Evolutionary conservation across 78 protist genomes (phyloP).

Genomic region (Dictyostelium purpureum): DNA sequence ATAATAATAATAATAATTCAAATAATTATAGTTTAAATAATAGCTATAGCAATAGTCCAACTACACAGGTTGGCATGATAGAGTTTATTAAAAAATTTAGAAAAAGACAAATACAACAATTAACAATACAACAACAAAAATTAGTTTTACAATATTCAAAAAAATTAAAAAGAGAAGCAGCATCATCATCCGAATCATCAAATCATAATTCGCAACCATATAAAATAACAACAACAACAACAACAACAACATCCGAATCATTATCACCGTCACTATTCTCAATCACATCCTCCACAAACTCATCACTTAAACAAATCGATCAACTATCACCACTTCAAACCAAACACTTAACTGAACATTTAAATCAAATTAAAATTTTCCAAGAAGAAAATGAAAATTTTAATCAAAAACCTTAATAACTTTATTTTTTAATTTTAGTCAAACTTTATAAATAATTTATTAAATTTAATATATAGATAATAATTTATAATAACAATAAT

Average conservation of each 20-base stretch:
- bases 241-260: background rate
- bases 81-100: constrained; percentile 5
- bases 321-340: no score
- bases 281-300: background rate
- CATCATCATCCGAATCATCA: background rate
- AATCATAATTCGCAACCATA: background rate
- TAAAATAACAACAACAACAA: background rate
- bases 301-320: background rate
- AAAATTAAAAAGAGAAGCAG: background rate
- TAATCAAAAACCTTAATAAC: no score
- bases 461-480: no score
- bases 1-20: background rate
- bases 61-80: background rate
- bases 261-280: background rate
- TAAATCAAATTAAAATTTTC: no score
- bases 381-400: no score
- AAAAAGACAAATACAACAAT: background rate
- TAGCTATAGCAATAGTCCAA: background rate
- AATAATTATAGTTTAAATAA: background rate
- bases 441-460: no score
- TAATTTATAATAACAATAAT: no score
- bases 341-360: no score
- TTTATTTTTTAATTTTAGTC: no score
- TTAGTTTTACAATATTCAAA: background rate
- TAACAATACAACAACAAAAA: background rate